Evolutionary conservation across 331 rosid genomes (phyloP).

Genomic region (Stylosanthes scabra): DNA sequence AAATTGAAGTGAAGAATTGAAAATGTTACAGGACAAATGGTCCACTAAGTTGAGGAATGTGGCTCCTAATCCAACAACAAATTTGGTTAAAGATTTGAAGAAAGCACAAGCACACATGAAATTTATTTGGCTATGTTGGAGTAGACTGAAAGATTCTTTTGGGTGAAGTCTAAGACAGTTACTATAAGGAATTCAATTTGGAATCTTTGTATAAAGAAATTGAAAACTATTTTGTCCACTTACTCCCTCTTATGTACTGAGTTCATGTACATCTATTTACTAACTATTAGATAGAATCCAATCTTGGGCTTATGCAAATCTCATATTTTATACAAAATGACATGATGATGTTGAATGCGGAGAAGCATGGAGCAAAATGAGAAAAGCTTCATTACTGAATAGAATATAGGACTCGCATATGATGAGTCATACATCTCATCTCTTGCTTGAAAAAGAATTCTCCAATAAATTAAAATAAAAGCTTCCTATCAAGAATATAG

Average conservation of each 20-base stretch:
- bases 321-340: too few relatives aligned
- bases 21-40: not conserved
- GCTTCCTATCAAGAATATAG: slow-evolving; percentile 18
- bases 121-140: not conserved
- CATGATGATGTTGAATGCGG: not conserved
- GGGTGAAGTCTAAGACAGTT: not conserved
- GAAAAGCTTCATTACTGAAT: not conserved
- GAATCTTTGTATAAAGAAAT: not conserved
- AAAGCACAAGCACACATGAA: too few relatives aligned
- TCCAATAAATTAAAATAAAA: not conserved
- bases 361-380: not conserved
- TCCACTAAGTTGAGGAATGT: not conserved
- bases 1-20: not conserved
- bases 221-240: too few relatives aligned
- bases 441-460: not conserved
- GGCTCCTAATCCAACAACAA: slow-evolving; percentile 9
- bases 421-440: too few relatives aligned
- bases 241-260: too few relatives aligned
- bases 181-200: not conserved
- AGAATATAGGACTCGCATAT: slow-evolving; percentile 2
- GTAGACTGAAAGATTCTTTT: not conserved
- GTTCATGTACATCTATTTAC: too few relatives aligned
- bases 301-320: too few relatives aligned
- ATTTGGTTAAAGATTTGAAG: not conserved
- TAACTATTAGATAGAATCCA: too few relatives aligned